These are phyloP conservation scores for Ceratobasidium sp. DNA, from an alignment of 1,284 basidiomycete species.

Conservation along the genomic window DNA sequence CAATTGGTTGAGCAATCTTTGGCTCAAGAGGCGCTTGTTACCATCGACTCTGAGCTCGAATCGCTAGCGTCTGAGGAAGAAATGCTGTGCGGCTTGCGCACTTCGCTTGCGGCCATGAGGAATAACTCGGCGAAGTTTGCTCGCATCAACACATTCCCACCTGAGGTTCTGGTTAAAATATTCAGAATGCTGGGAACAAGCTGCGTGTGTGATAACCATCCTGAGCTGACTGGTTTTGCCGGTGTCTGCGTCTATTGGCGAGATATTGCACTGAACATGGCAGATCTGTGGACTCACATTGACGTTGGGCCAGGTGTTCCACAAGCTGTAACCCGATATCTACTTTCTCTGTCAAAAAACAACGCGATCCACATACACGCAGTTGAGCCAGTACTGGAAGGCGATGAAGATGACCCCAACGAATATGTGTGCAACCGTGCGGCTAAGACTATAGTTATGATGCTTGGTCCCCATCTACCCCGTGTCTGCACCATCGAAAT, in stretches of 20 bases:
- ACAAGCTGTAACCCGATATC: not conserved
- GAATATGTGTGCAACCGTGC: not conserved
- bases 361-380: not conserved
- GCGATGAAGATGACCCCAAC: not conserved
- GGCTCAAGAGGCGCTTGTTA: not conserved
- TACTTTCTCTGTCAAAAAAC: not conserved
- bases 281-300: not conserved
- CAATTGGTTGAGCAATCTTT: not conserved
- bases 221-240: not conserved
- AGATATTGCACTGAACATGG: not conserved
- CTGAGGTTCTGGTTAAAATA: not conserved
- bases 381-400: not conserved
- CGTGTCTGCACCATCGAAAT: not conserved
- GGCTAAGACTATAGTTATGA: not conserved
- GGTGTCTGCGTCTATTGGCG: not conserved
- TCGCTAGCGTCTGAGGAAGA: constrained; percentile 5
- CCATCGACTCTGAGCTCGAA: not conserved
- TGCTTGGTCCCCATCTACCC: not conserved
- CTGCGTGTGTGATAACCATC: not conserved
- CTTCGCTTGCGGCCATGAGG: not conserved
- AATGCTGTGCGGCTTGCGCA: not conserved
- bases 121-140: not conserved
- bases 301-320: not conserved
- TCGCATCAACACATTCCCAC: constrained; percentile 7
- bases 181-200: not conserved